Percentiles rank a stretch among this genome's conserved stretches.
These are phyloP conservation scores for Miscanthus sacchariflorus DNA, from an alignment of 202 grass and related monocot species.

Conservation along the genomic window DNA sequence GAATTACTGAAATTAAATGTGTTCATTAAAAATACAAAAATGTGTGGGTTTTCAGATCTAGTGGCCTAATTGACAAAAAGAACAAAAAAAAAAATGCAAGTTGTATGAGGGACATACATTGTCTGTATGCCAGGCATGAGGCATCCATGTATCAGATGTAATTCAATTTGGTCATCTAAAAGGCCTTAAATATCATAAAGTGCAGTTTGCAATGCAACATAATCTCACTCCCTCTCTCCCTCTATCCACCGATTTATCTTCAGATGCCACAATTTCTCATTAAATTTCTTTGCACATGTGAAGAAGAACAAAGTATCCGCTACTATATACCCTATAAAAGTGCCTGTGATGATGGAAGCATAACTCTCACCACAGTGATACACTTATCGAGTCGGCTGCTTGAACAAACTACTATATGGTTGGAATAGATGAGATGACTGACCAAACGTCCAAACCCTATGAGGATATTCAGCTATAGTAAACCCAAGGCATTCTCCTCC, in stretches of 20 bases:
- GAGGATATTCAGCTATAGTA: not conserved
- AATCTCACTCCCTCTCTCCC: not conserved
- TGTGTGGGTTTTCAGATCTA: not conserved
- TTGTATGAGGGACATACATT: not conserved
- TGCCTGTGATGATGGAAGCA: too few relatives aligned
- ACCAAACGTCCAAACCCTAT: not conserved
- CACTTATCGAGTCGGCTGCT: too few relatives aligned
- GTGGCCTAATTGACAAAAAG: not conserved
- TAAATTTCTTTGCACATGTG: not conserved
- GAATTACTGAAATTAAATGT: not conserved
- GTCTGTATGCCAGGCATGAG: not conserved
- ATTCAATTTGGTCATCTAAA: too few relatives aligned
- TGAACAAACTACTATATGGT: not conserved
- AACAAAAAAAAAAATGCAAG: too few relatives aligned
- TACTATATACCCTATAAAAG: not conserved
- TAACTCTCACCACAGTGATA: not conserved
- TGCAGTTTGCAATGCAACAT: not conserved
- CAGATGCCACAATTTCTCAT: not conserved
- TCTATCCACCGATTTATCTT: not conserved
- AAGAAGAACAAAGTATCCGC: not conserved
- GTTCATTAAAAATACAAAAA: conserved; percentile 3
- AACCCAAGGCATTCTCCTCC: too few relatives aligned
- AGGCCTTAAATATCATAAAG: not conserved
- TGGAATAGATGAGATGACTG: not conserved
- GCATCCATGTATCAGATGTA: not conserved